Evolutionary conservation across 768 basidiomycete species (phyloP).

Genomic region (Kwoniella botswanensis): DNA sequence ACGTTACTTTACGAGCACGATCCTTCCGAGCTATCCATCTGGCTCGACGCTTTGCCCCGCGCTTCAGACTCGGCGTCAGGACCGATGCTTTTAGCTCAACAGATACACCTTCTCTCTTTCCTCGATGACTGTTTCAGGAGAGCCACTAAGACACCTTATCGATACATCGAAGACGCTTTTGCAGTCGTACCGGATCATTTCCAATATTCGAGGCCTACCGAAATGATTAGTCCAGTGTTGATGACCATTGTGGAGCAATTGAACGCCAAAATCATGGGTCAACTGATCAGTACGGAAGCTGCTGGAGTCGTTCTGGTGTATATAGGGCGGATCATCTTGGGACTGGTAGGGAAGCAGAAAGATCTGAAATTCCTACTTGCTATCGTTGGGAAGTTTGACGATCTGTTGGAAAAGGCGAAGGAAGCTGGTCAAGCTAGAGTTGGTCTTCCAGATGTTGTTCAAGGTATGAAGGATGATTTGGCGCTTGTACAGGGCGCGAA

Average conservation of each 20-base stretch:
- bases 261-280: constrained; percentile 68
- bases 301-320: constrained; percentile 69
- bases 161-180: constrained; percentile 77
- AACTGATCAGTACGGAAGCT: constrained; percentile 67
- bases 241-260: constrained; percentile 81
- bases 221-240: constrained; percentile 71
- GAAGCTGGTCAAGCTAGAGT: constrained; percentile 38
- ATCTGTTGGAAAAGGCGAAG: constrained; percentile 31
- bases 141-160: constrained; percentile 80
- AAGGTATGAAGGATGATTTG: constrained; percentile 33
- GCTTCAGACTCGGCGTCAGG: constrained; percentile 56
- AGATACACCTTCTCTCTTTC: constrained; percentile 68
- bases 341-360: constrained; percentile 66
- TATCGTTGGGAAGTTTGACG: constrained; percentile 38
- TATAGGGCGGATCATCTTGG: constrained; percentile 68
- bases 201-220: constrained; percentile 27
- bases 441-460: constrained; percentile 35
- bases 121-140: constrained; percentile 85
- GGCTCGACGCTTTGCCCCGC: constrained; percentile 71
- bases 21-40: constrained; percentile 70
- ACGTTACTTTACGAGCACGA: constrained; percentile 83
- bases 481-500: constrained; percentile 8
- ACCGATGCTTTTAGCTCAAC: constrained; percentile 42
- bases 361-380: constrained; percentile 51
- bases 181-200: constrained; percentile 52